Evolutionary conservation across 257 asterid species (phyloP).

Genomic region (Schizonepeta tenuifolia): DNA sequence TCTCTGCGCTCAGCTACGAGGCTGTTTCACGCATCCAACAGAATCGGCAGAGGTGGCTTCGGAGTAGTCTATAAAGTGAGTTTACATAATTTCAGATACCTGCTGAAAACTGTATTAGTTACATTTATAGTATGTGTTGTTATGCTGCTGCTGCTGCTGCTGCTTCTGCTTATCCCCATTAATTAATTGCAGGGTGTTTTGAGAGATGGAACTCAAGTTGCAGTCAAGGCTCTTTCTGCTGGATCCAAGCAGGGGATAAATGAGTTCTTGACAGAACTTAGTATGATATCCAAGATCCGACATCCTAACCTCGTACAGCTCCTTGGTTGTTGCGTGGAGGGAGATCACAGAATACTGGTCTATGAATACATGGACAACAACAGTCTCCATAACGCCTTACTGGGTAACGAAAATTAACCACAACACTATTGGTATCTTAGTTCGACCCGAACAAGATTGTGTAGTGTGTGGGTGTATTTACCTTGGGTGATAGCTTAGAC

Average conservation of each 20-base stretch:
- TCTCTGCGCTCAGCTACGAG: slow-evolving; percentile 72
- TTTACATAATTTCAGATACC: background rate
- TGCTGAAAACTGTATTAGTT: background rate
- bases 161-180: too few relatives aligned
- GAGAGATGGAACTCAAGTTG: slow-evolving; percentile 76
- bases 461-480: background rate
- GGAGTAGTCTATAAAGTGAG: slow-evolving; percentile 76
- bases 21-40: slow-evolving; percentile 68
- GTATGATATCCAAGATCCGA: slow-evolving; percentile 58
- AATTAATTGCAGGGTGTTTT: slow-evolving; percentile 62
- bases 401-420: slow-evolving; percentile 45
- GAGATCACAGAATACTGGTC: slow-evolving; percentile 58
- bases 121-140: background rate
- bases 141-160: background rate
- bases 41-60: slow-evolving; percentile 81
- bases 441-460: background rate
- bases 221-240: slow-evolving; percentile 77
- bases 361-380: slow-evolving; percentile 84
- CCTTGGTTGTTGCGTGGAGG: slow-evolving; percentile 81
- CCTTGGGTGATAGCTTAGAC: too few relatives aligned
- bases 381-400: slow-evolving; percentile 75
- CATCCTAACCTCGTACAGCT: slow-evolving; percentile 81
- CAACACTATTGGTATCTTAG: background rate
- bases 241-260: slow-evolving; percentile 76
- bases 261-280: slow-evolving; percentile 80